Conservation (phyloP, 1,284 basidiomycete genomes). For the Pseudozyma hubeiensis region DNA sequence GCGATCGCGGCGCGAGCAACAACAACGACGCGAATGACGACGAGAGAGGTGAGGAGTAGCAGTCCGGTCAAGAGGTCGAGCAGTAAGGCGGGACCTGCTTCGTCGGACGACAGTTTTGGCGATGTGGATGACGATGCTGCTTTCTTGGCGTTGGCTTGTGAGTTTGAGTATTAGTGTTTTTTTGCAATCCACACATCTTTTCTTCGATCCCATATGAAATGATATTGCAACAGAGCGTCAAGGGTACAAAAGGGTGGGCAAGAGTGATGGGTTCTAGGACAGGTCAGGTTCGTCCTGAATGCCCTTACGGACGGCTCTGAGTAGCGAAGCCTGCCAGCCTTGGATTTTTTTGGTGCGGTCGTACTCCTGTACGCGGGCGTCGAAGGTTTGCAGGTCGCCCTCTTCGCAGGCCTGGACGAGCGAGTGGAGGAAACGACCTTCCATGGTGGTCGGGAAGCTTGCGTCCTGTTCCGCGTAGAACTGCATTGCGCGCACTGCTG, state of each 20-base stretch:
- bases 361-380: conserved; percentile 63
- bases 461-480: conserved; percentile 67
- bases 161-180: conserved; percentile 30
- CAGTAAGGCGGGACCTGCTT: conserved; percentile 7
- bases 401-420: conserved; percentile 63
- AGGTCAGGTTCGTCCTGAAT: conserved; percentile 67
- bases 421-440: conserved; percentile 65
- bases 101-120: conserved; percentile 46
- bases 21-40: neutral
- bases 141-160: conserved; percentile 35
- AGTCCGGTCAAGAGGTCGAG: conserved; percentile 2
- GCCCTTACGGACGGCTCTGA: conserved; percentile 60
- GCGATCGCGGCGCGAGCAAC: conserved; percentile 8
- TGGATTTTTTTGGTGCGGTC: conserved; percentile 64
- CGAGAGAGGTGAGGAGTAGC: conserved; percentile 1
- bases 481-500: conserved; percentile 64
- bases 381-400: conserved; percentile 63
- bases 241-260: neutral
- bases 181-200: too few relatives aligned
- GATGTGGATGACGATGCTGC: conserved; percentile 48
- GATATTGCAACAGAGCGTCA: neutral
- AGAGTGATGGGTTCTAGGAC: conserved; percentile 27
- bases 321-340: conserved; percentile 64
- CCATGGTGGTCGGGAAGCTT: conserved; percentile 65
- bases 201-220: neutral